Evolutionary conservation across 1,284 basidiomycete species (phyloP).

Genomic region (Pyrrhoderma lamaoense): DNA sequence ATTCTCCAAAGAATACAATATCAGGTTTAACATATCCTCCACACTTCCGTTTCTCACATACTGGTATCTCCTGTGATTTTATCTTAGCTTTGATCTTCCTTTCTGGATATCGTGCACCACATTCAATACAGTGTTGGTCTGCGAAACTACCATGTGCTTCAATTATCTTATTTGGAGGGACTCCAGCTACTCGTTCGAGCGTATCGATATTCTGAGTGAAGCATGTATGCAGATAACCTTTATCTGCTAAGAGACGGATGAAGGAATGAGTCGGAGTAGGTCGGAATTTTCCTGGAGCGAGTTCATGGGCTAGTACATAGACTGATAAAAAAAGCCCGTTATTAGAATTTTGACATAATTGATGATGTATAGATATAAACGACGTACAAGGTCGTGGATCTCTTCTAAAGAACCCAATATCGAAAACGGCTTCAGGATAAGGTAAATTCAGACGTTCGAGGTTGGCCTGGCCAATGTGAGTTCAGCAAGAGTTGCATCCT

Average conservation of each 20-base stretch:
- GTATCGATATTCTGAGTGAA: constrained; percentile 94
- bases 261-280: constrained; percentile 92
- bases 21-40: constrained; percentile 81
- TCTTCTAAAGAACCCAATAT: constrained; percentile 64
- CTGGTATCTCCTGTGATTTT: constrained; percentile 50
- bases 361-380: not conserved
- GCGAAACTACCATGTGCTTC: constrained; percentile 96
- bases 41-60: constrained; percentile 47
- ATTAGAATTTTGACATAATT: not conserved
- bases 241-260: constrained; percentile 66
- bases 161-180: constrained; percentile 68
- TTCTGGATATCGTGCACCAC: constrained; percentile 49
- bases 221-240: constrained; percentile 61
- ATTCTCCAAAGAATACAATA: constrained; percentile 93
- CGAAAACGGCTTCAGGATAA: constrained; percentile 76
- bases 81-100: constrained; percentile 65
- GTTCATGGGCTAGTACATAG: constrained; percentile 82
- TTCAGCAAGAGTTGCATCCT: not conserved
- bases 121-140: constrained; percentile 72
- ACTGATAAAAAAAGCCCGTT: constrained; percentile 35
- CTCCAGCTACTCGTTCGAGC: constrained; percentile 79
- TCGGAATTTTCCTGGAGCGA: constrained; percentile 82
- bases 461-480: constrained; percentile 46
- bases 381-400: constrained; percentile 68
- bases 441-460: constrained; percentile 66